Base-by-base conservation (phyloP, 352 stramenopile genomes). In the Phytopythium sindhum region DNA sequence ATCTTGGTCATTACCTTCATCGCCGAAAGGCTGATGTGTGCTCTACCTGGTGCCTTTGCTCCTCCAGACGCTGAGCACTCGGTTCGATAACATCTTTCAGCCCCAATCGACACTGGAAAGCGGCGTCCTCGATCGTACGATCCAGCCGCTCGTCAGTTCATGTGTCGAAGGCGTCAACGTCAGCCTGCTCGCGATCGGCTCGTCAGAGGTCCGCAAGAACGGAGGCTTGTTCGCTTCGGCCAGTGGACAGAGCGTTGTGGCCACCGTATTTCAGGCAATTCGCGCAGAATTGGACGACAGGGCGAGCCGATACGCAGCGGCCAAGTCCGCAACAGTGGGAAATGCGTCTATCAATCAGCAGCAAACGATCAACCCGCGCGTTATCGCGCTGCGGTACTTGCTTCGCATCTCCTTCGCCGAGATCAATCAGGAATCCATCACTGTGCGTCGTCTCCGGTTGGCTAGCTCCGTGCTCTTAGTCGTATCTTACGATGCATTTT, bases 151-250 rank as follows among this genome's bases (percentile, higher is more conserved):
- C 7, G 52, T 77, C 5, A 72, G 73, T 10, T 75, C 79, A 1
- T 80, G 67, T 14, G 70, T 73, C 3, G 77, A 90, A 65, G 81
- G 79, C 23, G 75, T 90, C 33, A 84, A 89, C 59, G 73, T 72
- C 9, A 67, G 72, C 7, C 54, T 82, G 19, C 68, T 90, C 0
- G 70, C 67, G 2, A 31, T 87, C 21, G 80, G 81, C 14, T 84
- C 79, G 33, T 61, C 67, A 0, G 69, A 71, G 44, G 68, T 75
- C 8, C 62, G 59, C 28, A 84, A 78, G 51, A 76, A 53, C 44
- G 68, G 68, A 8, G 56, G 83, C 31, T 31, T 90, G 7, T 83
- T 87, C 39, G 64, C 66, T 23, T 66, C 60, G 15, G 73, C 75
- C 53, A 29, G 57, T 10, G 54, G 71, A 1, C 55, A 78, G 15